Base-by-base conservation (phyloP, 1,284 basidiomycete genomes). In the Microbotryum intermedium region DNA sequence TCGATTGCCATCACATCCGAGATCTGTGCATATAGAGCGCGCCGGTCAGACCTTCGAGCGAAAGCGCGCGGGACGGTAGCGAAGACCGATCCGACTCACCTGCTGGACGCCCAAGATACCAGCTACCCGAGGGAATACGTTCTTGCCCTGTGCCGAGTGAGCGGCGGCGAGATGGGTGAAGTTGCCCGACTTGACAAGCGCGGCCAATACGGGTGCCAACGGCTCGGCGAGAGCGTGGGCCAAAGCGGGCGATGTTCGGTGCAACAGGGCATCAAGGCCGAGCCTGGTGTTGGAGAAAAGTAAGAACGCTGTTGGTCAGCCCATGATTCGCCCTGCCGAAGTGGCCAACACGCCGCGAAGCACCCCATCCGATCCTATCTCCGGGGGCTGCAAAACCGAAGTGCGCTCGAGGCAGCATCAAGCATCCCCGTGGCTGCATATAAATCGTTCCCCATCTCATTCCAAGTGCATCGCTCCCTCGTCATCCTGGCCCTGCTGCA, bases 1-100 rank as follows among this genome's bases (percentile, higher is more conserved):
- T 95, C 86, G 71, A 97, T 85, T 51, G 83, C 82, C 71, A 95
- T 89, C 68, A 98, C 85, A 77, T 99, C 95, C 55, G 92, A 92
- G 65, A 98, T 83, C 68, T 77, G 72, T 73, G 71, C 65, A 2
- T 16, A 39, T 39, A 1, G 5, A 39, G 16, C 13, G 34, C 34
- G 11, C 6, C 34, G 34, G 52, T 23, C 13, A 28, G 34, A 29
- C 2, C 23, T 21, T 30, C n/a, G 46, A 23, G 6, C 9, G n/a
- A 1, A 16, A 7, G 10, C 23, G 18, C 18, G 8, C 2, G 21
- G 9, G 45, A 47, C 6, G 45, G 5, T 16, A 47, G 45, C 47
- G 16, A 18, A 1, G 25, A 43, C 21, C 29, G 21, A 1, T 10
- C 9, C 4, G 34, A 18, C 67, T 20, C 50, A 70, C 69, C 57